Percentiles rank a stretch among this genome's conserved stretches.
These are phyloP conservation scores for Pichia sp. DNA, from an alignment of 1,139 yeast genomes.

Conservation along the genomic window DNA sequence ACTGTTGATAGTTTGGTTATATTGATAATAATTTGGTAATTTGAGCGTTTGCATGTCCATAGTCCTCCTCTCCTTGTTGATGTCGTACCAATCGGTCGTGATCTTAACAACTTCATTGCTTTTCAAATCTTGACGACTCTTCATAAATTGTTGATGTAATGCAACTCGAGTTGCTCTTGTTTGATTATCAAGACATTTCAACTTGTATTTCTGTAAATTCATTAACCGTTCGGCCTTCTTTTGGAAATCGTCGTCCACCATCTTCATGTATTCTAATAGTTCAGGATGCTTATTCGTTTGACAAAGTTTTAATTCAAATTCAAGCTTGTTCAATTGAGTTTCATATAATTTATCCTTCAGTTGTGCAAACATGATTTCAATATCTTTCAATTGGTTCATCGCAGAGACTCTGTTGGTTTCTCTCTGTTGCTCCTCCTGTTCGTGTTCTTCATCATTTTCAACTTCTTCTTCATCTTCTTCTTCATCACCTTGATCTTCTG, in stretches of 20 bases:
- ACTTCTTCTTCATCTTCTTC: slow-evolving; percentile 24
- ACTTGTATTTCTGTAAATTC: slow-evolving; percentile 66
- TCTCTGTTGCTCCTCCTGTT: slow-evolving; percentile 23
- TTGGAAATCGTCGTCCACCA: slow-evolving; percentile 68
- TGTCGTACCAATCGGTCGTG: slow-evolving; percentile 89
- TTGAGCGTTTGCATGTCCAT: slow-evolving; percentile 63
- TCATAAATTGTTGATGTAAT: slow-evolving; percentile 81
- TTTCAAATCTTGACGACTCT: slow-evolving; percentile 67
- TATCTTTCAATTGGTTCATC: slow-evolving; percentile 63
- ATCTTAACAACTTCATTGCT: slow-evolving; percentile 65
- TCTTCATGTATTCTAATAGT: slow-evolving; percentile 51
- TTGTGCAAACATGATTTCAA: slow-evolving; percentile 83
- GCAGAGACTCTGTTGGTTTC: slow-evolving; percentile 62
- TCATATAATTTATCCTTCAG: slow-evolving; percentile 76
- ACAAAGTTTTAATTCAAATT: slow-evolving; percentile 84
- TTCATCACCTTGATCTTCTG: slow-evolving; percentile 21
- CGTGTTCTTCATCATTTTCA: slow-evolving; percentile 20
- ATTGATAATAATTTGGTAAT: slow-evolving; percentile 34
- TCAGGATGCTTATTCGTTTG: slow-evolving; percentile 92
- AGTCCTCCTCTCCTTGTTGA: slow-evolving; percentile 83
- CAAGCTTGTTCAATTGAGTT: slow-evolving; percentile 70
- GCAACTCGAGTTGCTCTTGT: slow-evolving; percentile 78
- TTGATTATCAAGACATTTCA: slow-evolving; percentile 75
- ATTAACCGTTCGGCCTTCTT: slow-evolving; percentile 66
- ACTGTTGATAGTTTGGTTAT: slow-evolving; percentile 26